These are phyloP conservation scores for Diaporthe sp. DNA, from an alignment of 2,329 filamentous ascomycete species.

Conservation along the genomic window DNA sequence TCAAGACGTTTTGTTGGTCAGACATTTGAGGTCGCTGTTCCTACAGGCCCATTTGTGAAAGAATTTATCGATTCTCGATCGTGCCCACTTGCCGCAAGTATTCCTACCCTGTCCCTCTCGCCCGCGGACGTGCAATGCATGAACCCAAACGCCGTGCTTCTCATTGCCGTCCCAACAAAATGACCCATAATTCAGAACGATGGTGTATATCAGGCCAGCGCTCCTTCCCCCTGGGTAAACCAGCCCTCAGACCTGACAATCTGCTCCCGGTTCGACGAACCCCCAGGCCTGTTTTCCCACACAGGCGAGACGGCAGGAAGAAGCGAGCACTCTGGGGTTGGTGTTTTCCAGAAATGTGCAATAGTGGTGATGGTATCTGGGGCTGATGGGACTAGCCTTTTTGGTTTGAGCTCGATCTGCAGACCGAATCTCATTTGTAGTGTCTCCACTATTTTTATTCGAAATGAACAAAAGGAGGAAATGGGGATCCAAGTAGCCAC, in stretches of 20 bases:
- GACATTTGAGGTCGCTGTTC: neutral
- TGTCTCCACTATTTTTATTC: neutral
- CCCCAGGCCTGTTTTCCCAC: neutral
- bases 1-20: neutral
- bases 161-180: neutral
- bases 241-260: neutral
- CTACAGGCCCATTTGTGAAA: neutral
- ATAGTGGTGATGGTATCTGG: neutral
- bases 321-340: neutral
- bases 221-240: neutral
- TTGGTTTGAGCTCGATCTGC: neutral
- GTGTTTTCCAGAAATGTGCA: neutral
- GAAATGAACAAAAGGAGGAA: neutral
- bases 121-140: neutral
- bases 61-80: neutral
- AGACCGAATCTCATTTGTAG: neutral
- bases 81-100: neutral
- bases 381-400: neutral
- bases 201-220: neutral
- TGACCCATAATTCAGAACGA: neutral
- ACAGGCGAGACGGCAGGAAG: neutral
- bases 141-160: slow-evolving; percentile 26
- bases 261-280: neutral
- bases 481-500: neutral
- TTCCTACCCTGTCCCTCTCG: neutral